These are phyloP conservation scores for Lanmaoa pseudosensibilis DNA, from an alignment of 768 basidiomycete species.

Conservation along the genomic window DNA sequence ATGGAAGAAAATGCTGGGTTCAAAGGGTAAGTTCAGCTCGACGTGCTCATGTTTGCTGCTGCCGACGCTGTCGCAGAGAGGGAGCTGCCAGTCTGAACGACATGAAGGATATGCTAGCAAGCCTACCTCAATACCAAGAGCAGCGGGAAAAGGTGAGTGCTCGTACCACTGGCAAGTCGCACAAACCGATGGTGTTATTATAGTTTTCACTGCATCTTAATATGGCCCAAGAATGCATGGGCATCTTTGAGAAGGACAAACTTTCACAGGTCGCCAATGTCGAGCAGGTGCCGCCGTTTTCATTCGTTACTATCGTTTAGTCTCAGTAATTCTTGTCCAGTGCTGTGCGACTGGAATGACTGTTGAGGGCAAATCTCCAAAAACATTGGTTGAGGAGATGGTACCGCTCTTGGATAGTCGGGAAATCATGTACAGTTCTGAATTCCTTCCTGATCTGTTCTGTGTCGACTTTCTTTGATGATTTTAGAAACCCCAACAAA, in stretches of 20 bases:
- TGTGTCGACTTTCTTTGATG: neutral
- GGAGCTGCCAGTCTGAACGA: constrained; percentile 89
- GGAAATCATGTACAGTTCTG: constrained; percentile 66
- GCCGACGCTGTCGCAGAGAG: constrained; percentile 44
- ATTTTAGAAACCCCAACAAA: constrained; percentile 79
- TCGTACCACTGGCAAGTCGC: neutral
- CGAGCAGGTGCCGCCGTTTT: constrained; percentile 65
- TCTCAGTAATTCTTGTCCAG: constrained; percentile 40
- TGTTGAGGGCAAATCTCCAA: constrained; percentile 91
- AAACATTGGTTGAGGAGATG: constrained; percentile 96
- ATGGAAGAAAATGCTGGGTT: constrained; percentile 93
- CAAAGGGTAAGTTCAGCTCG: constrained; percentile 62
- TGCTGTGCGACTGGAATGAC: constrained; percentile 93
- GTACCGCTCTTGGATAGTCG: constrained; percentile 90
- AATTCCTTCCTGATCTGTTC: neutral
- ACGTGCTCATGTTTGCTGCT: constrained; percentile 1
- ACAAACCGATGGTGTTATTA: neutral
- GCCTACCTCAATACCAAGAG: constrained; percentile 90
- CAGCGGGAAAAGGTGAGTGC: constrained; percentile 82
- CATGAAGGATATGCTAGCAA: constrained; percentile 99
- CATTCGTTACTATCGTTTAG: neutral
- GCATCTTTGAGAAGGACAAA: constrained; percentile 84
- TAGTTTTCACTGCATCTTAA: constrained; percentile 96
- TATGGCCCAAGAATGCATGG: constrained; percentile 99
- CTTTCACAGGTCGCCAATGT: constrained; percentile 80